Conservation (phyloP, 202 grass and related monocot genomes). For the Thinopyrum obtusiflorum region DNA sequence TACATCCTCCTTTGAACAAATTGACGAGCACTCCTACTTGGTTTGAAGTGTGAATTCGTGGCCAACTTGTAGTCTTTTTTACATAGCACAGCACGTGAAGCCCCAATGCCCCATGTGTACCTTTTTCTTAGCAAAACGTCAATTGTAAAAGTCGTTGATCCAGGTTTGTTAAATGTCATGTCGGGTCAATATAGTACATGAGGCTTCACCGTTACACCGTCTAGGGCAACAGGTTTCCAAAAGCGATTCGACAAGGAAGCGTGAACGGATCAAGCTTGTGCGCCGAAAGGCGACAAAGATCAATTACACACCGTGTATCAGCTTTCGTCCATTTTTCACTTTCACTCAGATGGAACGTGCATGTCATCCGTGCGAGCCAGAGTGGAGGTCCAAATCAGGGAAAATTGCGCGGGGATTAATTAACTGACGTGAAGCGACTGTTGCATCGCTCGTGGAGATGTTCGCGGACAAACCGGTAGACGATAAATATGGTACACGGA, state of each 20-base stretch:
- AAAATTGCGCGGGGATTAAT: not conserved
- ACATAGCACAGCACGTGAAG: not conserved
- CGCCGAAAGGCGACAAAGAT: slow-evolving; percentile 39
- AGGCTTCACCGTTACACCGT: slow-evolving; percentile 60
- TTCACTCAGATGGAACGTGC: slow-evolving; percentile 8
- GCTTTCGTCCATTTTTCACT: slow-evolving; percentile 11
- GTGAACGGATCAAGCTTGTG: slow-evolving; percentile 40
- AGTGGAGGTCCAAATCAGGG: slow-evolving; percentile 28
- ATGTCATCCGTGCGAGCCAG: not conserved
- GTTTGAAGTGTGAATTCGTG: too few relatives aligned
- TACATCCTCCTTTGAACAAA: too few relatives aligned
- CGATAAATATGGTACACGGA: slow-evolving; percentile 26
- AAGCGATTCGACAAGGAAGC: slow-evolving; percentile 47
- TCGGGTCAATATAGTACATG: slow-evolving; percentile 25
- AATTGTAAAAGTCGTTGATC: slow-evolving; percentile 28
- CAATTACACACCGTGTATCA: slow-evolving; percentile 1
- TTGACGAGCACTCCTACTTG: too few relatives aligned
- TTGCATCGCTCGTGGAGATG: not conserved
- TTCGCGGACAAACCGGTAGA: slow-evolving; percentile 18
- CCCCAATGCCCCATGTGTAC: not conserved
- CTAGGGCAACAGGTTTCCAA: slow-evolving; percentile 43
- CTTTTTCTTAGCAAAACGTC: not conserved
- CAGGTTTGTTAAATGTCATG: slow-evolving; percentile 60
- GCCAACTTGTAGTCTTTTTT: not conserved
- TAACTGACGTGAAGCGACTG: slow-evolving; percentile 1